Conservation (phyloP, 371 early-diverging fungal species). For the Umbelopsis sp. region DNA sequence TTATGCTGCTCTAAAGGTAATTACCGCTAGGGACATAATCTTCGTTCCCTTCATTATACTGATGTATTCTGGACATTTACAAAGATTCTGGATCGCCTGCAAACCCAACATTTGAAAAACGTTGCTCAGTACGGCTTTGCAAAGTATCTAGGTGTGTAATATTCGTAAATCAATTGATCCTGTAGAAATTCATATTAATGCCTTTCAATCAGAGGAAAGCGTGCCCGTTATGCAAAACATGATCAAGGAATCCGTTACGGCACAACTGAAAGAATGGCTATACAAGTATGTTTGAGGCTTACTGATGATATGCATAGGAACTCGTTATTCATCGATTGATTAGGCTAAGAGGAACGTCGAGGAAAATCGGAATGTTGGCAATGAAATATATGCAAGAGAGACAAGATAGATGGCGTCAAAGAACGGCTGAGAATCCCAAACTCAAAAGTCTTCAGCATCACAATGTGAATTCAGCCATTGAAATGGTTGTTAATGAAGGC, state of each 20-base stretch:
- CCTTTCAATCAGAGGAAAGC: constrained; percentile 59
- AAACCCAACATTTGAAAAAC: constrained; percentile 69
- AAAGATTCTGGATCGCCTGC: constrained; percentile 81
- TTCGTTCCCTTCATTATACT: neutral
- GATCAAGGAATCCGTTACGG: constrained; percentile 82
- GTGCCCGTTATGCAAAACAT: constrained; percentile 84
- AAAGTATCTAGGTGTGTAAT: constrained; percentile 70
- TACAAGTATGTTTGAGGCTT: constrained; percentile 58
- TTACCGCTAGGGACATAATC: neutral
- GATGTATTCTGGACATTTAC: neutral
- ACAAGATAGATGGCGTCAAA: constrained; percentile 64
- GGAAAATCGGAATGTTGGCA: constrained; percentile 84
- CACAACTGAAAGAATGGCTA: constrained; percentile 93
- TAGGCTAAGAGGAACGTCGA: constrained; percentile 83
- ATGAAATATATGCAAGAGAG: constrained; percentile 77
- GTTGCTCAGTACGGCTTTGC: constrained; percentile 79
- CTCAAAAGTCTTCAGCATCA: constrained; percentile 60
- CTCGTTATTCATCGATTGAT: neutral
- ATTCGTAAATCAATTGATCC: neutral
- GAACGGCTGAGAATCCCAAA: constrained; percentile 58
- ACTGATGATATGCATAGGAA: neutral
- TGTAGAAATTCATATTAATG: neutral
- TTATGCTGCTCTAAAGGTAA: constrained; percentile 87
- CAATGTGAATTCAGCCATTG: constrained; percentile 82
- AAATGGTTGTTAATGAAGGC: constrained; percentile 87